Evolutionary conservation across 331 rosid species (phyloP).

Genomic region (Phaseolus coccineus): DNA sequence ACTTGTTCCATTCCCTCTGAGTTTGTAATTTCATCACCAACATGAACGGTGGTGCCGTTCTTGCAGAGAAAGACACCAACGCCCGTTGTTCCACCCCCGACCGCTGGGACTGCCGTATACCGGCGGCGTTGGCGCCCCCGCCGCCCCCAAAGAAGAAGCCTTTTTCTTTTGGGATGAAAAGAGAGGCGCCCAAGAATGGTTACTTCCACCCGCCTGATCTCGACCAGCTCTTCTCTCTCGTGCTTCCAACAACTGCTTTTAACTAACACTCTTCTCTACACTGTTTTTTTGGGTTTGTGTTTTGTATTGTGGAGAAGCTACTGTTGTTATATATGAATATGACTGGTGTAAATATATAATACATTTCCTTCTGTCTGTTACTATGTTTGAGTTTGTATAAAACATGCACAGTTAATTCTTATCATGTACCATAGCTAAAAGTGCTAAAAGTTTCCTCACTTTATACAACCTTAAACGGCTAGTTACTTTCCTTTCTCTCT

Average conservation of each 20-base stretch:
- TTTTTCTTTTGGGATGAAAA: conserved; percentile 36
- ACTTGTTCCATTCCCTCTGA: background rate
- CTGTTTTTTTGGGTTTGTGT: too few species aligned
- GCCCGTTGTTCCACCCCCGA: conserved; percentile 56
- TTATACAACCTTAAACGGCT: too few species aligned
- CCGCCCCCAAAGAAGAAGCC: conserved; percentile 76
- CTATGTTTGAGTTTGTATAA: background rate
- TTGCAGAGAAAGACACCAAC: background rate
- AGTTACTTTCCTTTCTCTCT: too few species aligned
- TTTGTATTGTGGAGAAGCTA: background rate
- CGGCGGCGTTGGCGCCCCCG: conserved; percentile 52
- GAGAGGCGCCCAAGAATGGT: conserved; percentile 56
- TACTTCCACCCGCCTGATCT: conserved; percentile 72
- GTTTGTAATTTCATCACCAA: background rate
- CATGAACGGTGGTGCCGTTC: background rate
- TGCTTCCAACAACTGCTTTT: conserved; percentile 34
- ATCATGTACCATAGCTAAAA: too few species aligned
- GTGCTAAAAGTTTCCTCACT: too few species aligned
- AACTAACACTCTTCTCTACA: background rate
- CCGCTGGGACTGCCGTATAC: conserved; percentile 60
- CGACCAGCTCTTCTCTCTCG: conserved; percentile 50
- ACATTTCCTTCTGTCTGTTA: too few species aligned
- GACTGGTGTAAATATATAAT: too few species aligned
- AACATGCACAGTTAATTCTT: background rate
- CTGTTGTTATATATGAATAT: background rate